Evolutionary conservation across 495 filamentous ascomycete genomes (phyloP).

Genomic region (Ramalina intermedia): DNA sequence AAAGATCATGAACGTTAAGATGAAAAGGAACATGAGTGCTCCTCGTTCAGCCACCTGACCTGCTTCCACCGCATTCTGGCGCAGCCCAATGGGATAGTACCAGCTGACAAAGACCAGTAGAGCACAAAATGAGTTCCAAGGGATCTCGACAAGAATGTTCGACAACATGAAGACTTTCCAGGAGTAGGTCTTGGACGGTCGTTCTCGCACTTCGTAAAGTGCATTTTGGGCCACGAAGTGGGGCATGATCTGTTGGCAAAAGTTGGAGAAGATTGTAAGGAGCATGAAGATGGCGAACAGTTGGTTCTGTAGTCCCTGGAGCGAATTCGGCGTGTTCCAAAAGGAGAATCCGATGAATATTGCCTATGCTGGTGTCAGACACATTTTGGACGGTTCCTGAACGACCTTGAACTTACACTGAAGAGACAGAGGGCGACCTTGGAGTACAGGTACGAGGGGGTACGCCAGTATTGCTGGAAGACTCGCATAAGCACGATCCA

Average conservation of each 20-base stretch:
- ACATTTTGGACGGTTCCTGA: no score
- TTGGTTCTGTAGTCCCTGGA: constrained; percentile 46
- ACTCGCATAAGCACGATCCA: constrained; percentile 31
- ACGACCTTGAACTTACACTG: no score
- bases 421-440: constrained; percentile 42
- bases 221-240: constrained; percentile 30
- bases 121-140: constrained; percentile 36
- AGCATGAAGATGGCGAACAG: constrained; percentile 64
- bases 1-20: constrained; percentile 46
- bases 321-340: constrained; percentile 40
- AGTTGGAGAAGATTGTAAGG: constrained; percentile 44
- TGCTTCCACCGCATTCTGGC: constrained; percentile 48
- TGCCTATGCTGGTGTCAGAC: constrained; percentile 16
- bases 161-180: constrained; percentile 36
- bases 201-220: constrained; percentile 32
- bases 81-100: constrained; percentile 74
- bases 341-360: constrained; percentile 71
- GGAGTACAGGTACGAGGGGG: constrained; percentile 43
- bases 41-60: constrained; percentile 44
- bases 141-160: constrained; percentile 34
- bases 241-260: constrained; percentile 47
- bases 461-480: constrained; percentile 46
- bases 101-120: constrained; percentile 30
- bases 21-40: constrained; percentile 48
- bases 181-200: constrained; percentile 37